Conservation (phyloP, 768 basidiomycete genomes). For the Mycena sanguinolenta region DNA sequence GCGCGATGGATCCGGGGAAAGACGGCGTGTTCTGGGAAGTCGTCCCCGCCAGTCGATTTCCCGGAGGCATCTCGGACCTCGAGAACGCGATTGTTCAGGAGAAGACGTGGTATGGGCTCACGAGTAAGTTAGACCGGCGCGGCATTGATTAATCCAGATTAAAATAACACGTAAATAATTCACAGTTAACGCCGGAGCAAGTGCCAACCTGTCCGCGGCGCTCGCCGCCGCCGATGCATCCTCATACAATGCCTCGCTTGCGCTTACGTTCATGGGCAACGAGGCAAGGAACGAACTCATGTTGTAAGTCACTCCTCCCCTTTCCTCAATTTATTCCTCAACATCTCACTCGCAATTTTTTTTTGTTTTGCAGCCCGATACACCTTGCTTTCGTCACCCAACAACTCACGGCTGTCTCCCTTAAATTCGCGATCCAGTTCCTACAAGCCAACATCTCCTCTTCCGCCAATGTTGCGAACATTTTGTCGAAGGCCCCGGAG, state of each 20-base stretch:
- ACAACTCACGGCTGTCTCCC: conserved; percentile 36
- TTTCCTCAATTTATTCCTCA: too few relatives aligned
- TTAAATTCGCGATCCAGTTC: conserved; percentile 47
- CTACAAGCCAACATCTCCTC: conserved; percentile 36
- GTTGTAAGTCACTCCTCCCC: conserved; percentile 4
- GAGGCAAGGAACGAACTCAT: conserved; percentile 24
- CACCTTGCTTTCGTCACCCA: background rate
- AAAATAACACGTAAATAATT: too few relatives aligned
- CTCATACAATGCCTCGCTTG: conserved; percentile 3
- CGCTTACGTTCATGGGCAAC: conserved; percentile 22
- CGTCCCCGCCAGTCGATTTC: background rate
- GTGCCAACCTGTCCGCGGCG: conserved; percentile 5
- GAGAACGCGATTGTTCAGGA: background rate
- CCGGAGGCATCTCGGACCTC: background rate
- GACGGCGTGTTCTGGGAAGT: background rate
- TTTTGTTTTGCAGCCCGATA: background rate
- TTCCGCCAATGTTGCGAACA: conserved; percentile 40
- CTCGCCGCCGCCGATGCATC: background rate
- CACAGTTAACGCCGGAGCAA: conserved; percentile 4
- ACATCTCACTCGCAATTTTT: too few relatives aligned
- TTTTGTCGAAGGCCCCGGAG: conserved; percentile 53
- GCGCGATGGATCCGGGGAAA: background rate
- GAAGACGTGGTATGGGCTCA: conserved; percentile 4
- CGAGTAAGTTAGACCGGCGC: background rate
- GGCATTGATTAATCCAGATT: background rate